A percentile compares a stretch with the other conserved stretches of the same genome.
phyloP scores from a whole-genome alignment of 2,329 filamentous ascomycete genomes.

The Stemphylium vesicarium region DNA sequence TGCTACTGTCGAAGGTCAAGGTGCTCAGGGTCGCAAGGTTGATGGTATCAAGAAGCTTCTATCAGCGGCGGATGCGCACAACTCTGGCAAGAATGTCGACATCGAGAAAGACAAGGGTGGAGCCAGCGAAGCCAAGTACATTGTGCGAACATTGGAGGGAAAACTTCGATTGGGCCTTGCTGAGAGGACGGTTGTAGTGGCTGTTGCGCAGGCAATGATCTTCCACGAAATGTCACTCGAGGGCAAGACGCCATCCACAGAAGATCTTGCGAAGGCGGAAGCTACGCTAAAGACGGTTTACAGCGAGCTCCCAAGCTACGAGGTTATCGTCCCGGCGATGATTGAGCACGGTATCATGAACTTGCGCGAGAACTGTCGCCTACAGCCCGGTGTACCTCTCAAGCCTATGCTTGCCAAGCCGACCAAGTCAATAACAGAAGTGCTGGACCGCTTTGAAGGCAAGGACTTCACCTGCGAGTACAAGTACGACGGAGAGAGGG shows the following conservation, averaged over 20 bases:
- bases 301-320: conserved; percentile 94
- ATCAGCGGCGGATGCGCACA: conserved; percentile 82
- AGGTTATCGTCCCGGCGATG: conserved; percentile 91
- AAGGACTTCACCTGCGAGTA: conserved; percentile 98
- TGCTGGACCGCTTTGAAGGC: conserved; percentile 92
- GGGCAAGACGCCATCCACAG: conserved; percentile 72
- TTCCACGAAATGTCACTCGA: conserved; percentile 78
- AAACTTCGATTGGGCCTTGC: conserved; percentile 91
- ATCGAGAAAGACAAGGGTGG: conserved; percentile 93
- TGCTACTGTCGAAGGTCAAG: conserved; percentile 83
- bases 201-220: conserved; percentile 86
- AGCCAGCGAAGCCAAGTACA: conserved; percentile 91
- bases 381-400: conserved; percentile 89
- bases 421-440: conserved; percentile 97
- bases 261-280: conserved; percentile 83
- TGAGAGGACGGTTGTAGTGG: conserved; percentile 89
- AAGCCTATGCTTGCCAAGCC: conserved; percentile 99
- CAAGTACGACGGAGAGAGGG: conserved; percentile 97
- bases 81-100: conserved; percentile 71
- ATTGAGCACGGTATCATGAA: conserved; percentile 84
- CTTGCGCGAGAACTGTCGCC: conserved; percentile 82
- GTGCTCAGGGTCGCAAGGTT: conserved; percentile 88
- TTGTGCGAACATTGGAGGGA: conserved; percentile 91
- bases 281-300: conserved; percentile 87
- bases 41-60: conserved; percentile 95